These are phyloP conservation scores for Amylostereum areolatum DNA, from an alignment of 1,284 basidiomycete species.

Conservation along the genomic window DNA sequence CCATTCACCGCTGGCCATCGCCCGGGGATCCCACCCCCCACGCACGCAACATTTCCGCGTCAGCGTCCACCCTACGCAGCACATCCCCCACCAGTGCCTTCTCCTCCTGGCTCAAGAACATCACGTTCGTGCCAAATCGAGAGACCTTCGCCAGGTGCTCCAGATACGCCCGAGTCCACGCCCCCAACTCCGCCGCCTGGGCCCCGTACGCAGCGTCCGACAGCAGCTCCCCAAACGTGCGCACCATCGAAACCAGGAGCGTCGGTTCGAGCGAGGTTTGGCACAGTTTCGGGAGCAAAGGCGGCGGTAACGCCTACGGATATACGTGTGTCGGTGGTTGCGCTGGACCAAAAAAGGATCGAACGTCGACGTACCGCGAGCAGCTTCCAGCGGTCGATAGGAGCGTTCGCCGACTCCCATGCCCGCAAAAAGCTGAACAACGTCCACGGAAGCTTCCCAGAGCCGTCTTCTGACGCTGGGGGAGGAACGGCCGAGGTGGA, in stretches of 20 bases:
- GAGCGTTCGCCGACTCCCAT: conserved; percentile 38
- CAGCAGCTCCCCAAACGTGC: conserved; percentile 37
- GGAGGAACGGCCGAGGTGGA: conserved; percentile 1
- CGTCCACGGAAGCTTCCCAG: conserved; percentile 31
- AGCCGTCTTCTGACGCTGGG: background rate
- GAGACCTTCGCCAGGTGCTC: conserved; percentile 43
- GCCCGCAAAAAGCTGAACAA: conserved; percentile 53
- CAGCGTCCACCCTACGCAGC: background rate
- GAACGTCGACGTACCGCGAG: conserved; percentile 35
- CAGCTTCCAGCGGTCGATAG: conserved; percentile 44
- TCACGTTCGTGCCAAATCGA: conserved; percentile 54
- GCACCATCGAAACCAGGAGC: conserved; percentile 50
- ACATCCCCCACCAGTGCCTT: conserved; percentile 23
- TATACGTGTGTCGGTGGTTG: background rate
- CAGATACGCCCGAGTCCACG: conserved; percentile 39
- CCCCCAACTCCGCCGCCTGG: conserved; percentile 14
- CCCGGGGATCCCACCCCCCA: too few relatives aligned
- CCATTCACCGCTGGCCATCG: too few relatives aligned
- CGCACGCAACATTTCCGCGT: background rate
- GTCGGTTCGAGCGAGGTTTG: conserved; percentile 60
- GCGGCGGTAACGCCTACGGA: conserved; percentile 44
- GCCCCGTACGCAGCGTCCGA: conserved; percentile 10
- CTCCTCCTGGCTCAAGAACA: conserved; percentile 57
- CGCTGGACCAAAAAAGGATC: background rate
- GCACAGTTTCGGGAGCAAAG: conserved; percentile 51